phyloP scores from a whole-genome alignment of 2,329 filamentous ascomycete species.

The Shiraia sp. region DNA sequence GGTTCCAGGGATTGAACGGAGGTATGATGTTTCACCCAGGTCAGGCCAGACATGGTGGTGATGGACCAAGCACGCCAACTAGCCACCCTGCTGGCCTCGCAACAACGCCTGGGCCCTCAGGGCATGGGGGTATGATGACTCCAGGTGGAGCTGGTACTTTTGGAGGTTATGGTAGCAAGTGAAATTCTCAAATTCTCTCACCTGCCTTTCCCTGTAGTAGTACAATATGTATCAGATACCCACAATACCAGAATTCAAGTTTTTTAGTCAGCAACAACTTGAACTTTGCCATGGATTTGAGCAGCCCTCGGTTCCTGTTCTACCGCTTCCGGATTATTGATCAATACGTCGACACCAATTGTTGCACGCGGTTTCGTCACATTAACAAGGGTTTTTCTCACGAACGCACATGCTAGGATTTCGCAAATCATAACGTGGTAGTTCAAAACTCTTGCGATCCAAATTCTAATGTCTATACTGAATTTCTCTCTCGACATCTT shows the following conservation, averaged over 20 bases:
- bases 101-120: conserved; percentile 59
- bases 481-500: too few species aligned
- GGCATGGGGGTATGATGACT: conserved; percentile 69
- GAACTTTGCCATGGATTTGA: too few species aligned
- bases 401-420: too few species aligned
- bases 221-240: conserved; percentile 12
- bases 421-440: too few species aligned
- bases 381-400: too few species aligned
- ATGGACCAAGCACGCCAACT: conserved; percentile 70
- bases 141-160: conserved; percentile 78
- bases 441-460: too few species aligned
- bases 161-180: conserved; percentile 56
- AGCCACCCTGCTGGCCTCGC: conserved; percentile 57
- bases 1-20: conserved; percentile 42
- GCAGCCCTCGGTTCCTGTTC: too few species aligned
- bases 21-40: conserved; percentile 47
- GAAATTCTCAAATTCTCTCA: conserved; percentile 9
- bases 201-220: conserved; percentile 6
- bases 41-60: conserved; percentile 47
- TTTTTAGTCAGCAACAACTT: too few species aligned
- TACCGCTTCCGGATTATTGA: too few species aligned
- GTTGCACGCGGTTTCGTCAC: too few species aligned
- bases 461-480: too few species aligned
- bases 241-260: conserved; percentile 1
- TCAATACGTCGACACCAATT: too few species aligned